Percentiles rank a stretch among this genome's conserved stretches.
phyloP scores from a whole-genome alignment of 2,329 filamentous ascomycete species.

The Juglanconis oblonga region DNA sequence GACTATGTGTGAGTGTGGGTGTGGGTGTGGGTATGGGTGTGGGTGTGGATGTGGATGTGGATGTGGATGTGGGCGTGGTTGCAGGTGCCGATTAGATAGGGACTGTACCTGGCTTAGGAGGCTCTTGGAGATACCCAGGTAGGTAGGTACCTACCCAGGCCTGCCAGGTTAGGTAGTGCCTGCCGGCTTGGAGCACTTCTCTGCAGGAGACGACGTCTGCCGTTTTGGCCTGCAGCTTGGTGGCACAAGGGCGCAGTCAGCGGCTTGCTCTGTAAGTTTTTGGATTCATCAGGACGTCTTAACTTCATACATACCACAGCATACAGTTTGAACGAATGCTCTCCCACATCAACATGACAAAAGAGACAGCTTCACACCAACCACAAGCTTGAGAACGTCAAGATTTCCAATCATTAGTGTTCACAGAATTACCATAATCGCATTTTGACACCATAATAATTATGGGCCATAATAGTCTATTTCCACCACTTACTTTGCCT shows the following conservation, averaged over 20 bases:
- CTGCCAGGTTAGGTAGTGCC: neutral
- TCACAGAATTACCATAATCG: slow-evolving; percentile 4
- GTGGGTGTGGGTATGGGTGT: neutral
- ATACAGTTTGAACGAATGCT: too few species aligned
- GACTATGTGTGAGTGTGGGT: too few species aligned
- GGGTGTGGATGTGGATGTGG: neutral
- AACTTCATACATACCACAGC: too few species aligned
- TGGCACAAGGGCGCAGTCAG: neutral
- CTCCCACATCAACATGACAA: too few species aligned
- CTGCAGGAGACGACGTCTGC: slow-evolving; percentile 11
- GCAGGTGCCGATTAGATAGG: neutral
- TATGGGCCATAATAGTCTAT: slow-evolving; percentile 12
- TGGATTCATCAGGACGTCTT: too few species aligned
- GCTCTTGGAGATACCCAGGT: neutral
- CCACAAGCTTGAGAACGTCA: neutral
- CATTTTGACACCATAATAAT: slow-evolving; percentile 3
- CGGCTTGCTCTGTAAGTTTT: neutral
- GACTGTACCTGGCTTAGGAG: neutral
- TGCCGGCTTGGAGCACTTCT: neutral
- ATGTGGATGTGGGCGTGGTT: neutral
- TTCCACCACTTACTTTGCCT: slow-evolving; percentile 5
- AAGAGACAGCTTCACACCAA: neutral
- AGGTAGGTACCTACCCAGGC: neutral
- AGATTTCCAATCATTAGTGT: too few species aligned
- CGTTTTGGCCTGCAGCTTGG: neutral